Conservation (phyloP, 768 basidiomycete genomes). For the Termitomyces sp. region DNA sequence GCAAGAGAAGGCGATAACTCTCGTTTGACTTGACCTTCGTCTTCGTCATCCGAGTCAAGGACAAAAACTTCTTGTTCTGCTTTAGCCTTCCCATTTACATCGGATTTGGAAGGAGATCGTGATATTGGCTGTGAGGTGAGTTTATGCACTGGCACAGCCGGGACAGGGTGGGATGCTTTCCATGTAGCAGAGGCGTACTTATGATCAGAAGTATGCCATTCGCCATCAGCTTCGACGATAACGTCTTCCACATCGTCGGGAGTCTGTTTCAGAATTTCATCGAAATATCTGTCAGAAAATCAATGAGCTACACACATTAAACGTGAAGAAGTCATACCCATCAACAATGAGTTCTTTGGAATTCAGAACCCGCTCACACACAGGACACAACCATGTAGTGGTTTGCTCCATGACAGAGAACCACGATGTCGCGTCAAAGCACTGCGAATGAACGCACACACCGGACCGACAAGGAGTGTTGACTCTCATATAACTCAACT, state of each 20-base stretch:
- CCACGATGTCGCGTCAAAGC: constrained; percentile 95
- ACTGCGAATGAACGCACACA: constrained; percentile 87
- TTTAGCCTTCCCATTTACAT: constrained; percentile 36
- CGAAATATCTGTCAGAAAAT: constrained; percentile 64
- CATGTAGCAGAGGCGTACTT: constrained; percentile 74
- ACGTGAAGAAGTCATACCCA: constrained; percentile 47
- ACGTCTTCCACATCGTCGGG: constrained; percentile 86
- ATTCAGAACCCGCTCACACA: constrained; percentile 78
- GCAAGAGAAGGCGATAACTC: constrained; percentile 65
- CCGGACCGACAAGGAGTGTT: constrained; percentile 78
- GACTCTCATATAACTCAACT: constrained; percentile 87
- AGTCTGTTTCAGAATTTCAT: constrained; percentile 73
- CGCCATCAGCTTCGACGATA: constrained; percentile 87
- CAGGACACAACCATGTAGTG: constrained; percentile 93
- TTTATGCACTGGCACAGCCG: constrained; percentile 21
- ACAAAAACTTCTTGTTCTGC: constrained; percentile 57
- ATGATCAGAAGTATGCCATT: constrained; percentile 92
- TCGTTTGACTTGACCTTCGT: constrained; percentile 68
- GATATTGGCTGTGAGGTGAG: constrained; percentile 18
- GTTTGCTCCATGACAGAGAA: constrained; percentile 94
- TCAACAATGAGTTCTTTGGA: constrained; percentile 85
- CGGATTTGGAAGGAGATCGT: constrained; percentile 17
- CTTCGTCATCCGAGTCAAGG: constrained; percentile 74
- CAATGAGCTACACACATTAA: neutral
- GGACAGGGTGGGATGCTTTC: constrained; percentile 47